Conservation (phyloP, 805 yeast species). For the Ogataea kodamae region DNA sequence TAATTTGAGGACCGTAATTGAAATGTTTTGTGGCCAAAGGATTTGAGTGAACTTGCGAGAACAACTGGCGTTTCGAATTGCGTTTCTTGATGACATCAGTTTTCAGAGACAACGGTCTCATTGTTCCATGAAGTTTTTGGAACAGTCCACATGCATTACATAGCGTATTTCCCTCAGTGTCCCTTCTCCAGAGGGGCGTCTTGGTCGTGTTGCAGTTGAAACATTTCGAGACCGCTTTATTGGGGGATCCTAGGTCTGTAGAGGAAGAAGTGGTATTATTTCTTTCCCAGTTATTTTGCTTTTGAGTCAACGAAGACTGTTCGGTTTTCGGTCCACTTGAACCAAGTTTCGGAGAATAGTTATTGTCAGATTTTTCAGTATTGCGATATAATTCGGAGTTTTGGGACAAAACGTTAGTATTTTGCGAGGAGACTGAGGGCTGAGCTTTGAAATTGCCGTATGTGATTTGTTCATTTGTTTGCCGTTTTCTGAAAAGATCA, state of each 20-base stretch:
- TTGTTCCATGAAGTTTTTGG: constrained; percentile 58
- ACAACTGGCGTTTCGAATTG: constrained; percentile 40
- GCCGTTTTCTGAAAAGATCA: constrained; percentile 21
- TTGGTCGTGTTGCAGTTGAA: constrained; percentile 55
- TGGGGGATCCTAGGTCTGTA: background rate
- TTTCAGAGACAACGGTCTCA: constrained; percentile 54
- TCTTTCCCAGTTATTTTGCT: background rate
- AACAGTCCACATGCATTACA: constrained; percentile 66
- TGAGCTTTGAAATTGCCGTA: constrained; percentile 19
- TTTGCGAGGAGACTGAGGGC: constrained; percentile 24
- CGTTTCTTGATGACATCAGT: constrained; percentile 58
- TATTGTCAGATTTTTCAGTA: background rate
- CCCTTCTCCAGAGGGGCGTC: constrained; percentile 63
- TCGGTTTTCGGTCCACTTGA: background rate
- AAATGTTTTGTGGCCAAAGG: constrained; percentile 5
- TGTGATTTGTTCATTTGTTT: constrained; percentile 13
- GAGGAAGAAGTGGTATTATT: background rate
- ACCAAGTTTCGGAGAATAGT: too few species aligned
- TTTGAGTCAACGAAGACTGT: background rate
- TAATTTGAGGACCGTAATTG: background rate
- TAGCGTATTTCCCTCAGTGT: constrained; percentile 54
- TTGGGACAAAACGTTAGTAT: constrained; percentile 21
- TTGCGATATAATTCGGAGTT: constrained; percentile 1
- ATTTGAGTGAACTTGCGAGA: constrained; percentile 10
- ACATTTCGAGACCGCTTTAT: constrained; percentile 39